These are phyloP conservation scores for Acorus gramineus DNA, from an alignment of 106 monocot genomes.

Conservation along the genomic window DNA sequence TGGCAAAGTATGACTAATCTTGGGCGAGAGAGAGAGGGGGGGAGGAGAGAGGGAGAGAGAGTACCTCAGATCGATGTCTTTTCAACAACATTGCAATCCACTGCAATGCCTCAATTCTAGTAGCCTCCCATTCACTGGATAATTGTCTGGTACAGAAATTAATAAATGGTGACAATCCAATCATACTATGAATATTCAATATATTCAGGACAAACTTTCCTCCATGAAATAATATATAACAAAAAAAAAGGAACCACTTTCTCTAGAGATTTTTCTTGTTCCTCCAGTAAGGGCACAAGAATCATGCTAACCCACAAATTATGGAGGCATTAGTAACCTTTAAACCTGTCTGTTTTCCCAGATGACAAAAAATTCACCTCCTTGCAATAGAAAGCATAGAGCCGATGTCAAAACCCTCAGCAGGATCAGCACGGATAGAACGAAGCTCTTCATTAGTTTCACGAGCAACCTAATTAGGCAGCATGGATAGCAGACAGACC, in stretches of 20 bases:
- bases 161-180: background rate
- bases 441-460: constrained; percentile 99
- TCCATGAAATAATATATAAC: background rate
- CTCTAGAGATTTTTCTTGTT: constrained; percentile 3
- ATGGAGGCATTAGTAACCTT: constrained; percentile 21
- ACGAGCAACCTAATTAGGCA: constrained; percentile 55
- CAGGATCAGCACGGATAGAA: constrained; percentile 55
- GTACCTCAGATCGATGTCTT: constrained; percentile 70
- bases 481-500: background rate
- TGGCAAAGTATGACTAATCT: too few relatives aligned
- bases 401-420: constrained; percentile 77
- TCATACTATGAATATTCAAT: background rate
- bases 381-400: constrained; percentile 76
- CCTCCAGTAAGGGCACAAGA: constrained; percentile 10
- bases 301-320: constrained; percentile 9
- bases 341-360: constrained; percentile 22
- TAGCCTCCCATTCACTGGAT: constrained; percentile 85
- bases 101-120: constrained; percentile 76
- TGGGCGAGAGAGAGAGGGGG: too few relatives aligned
- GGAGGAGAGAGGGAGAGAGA: background rate
- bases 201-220: background rate
- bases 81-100: constrained; percentile 72
- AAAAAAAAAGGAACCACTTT: background rate
- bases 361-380: constrained; percentile 40
- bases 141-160: constrained; percentile 45